Evolutionary conservation across 208 protist species (phyloP).

Genomic region (Herpetomonas tarakana): DNA sequence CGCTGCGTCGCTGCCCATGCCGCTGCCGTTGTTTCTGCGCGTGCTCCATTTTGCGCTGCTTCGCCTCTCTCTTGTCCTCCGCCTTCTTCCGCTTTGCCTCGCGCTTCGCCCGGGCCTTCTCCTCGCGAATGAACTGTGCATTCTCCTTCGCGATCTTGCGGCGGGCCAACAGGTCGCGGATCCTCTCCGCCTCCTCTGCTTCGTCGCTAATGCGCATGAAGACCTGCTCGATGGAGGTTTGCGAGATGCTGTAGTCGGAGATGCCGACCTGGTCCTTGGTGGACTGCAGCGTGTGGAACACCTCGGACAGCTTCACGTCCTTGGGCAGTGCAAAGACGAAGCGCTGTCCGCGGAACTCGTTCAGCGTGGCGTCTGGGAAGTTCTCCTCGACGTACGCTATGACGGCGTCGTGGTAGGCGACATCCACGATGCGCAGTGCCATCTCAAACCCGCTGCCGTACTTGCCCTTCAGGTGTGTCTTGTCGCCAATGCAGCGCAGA

Average conservation of each 20-base stretch:
- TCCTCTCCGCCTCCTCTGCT: conserved; percentile 10
- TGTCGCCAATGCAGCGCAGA: conserved; percentile 69
- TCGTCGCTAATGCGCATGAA: conserved; percentile 62
- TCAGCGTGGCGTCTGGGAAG: conserved; percentile 22
- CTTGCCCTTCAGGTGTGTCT: conserved; percentile 66
- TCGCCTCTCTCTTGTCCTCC: not conserved
- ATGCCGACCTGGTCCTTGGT: conserved; percentile 22
- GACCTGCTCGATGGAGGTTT: conserved; percentile 32
- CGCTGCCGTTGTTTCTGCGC: too few species aligned
- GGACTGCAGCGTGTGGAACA: conserved; percentile 26
- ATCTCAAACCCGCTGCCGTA: conserved; percentile 56
- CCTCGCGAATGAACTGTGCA: not conserved
- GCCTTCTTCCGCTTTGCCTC: not conserved
- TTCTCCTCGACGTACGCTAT: conserved; percentile 20
- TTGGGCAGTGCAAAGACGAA: conserved; percentile 29
- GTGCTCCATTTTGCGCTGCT: too few species aligned
- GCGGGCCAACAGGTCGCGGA: conserved; percentile 40
- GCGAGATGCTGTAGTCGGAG: conserved; percentile 55
- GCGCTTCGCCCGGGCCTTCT: conserved; percentile 1
- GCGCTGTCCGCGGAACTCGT: conserved; percentile 16
- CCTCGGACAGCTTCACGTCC: conserved; percentile 22
- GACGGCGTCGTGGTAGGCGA: conserved; percentile 9
- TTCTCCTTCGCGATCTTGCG: conserved; percentile 25
- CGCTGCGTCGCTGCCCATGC: too few species aligned
- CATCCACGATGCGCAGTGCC: conserved; percentile 16